Percentiles rank a stretch among this genome's conserved stretches.
Conservation (phyloP, 2,329 filamentous ascomycete genomes). For the Xylariales sp. region DNA sequence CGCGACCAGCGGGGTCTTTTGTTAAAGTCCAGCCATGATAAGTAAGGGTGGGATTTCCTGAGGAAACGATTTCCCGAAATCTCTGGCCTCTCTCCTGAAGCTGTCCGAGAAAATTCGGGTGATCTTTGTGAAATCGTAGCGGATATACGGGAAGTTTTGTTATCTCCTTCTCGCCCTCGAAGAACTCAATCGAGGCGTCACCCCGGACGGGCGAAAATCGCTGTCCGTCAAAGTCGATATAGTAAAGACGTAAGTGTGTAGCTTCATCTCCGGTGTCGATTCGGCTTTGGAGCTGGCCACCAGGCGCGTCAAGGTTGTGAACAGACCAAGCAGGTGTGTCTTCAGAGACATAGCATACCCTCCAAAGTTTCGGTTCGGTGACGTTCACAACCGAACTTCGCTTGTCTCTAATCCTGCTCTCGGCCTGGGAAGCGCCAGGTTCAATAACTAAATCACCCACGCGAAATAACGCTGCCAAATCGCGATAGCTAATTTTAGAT, state of each 20-base stretch:
- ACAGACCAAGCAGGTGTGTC: constrained; percentile 37
- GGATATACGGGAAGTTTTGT: constrained; percentile 38
- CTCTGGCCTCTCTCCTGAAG: constrained; percentile 34
- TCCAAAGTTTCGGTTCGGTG: constrained; percentile 37
- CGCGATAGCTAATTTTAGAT: constrained; percentile 34
- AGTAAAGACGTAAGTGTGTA: constrained; percentile 38
- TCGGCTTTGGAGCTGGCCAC: constrained; percentile 31
- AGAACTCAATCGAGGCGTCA: constrained; percentile 33
- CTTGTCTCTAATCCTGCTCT: constrained; percentile 32
- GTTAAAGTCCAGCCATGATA: constrained; percentile 38
- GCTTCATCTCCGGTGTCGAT: constrained; percentile 26
- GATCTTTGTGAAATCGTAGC: constrained; percentile 36
- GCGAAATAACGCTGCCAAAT: constrained; percentile 36
- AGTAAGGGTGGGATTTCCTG: constrained; percentile 33
- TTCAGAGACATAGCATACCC: constrained; percentile 37
- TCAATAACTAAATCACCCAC: constrained; percentile 36
- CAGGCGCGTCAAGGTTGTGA: constrained; percentile 30
- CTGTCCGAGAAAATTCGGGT: constrained; percentile 24
- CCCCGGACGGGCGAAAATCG: constrained; percentile 35
- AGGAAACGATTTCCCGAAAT: constrained; percentile 37
- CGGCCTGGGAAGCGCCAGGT: constrained; percentile 27
- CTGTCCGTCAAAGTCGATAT: constrained; percentile 38
- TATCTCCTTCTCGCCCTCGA: constrained; percentile 39
- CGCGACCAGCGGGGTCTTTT: constrained; percentile 34
- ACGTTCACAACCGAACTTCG: constrained; percentile 28